Evolutionary conservation across 345 rosid species (phyloP), one percentile per base, ranked within the genome.

Genomic region (Salix brachista): DNA sequence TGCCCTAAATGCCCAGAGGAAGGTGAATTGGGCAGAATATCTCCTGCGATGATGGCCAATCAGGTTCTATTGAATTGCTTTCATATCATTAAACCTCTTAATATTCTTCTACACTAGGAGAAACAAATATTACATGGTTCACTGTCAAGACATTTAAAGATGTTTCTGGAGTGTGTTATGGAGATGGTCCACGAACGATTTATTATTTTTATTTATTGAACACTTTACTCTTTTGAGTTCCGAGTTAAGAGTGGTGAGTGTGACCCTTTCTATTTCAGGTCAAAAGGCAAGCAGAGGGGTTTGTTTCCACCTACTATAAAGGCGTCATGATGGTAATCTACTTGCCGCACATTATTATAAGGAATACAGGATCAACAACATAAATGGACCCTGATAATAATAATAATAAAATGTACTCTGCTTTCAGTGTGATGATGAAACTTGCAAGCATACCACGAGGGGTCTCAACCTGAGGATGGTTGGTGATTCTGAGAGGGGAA

Each of bases 391-490:
- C 14, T 46, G 50, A 13, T 46, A 32, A 32, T 32, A 4, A 30
- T 30, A 12, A 13, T 46, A 46, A 46, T 46, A 12, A 46, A 46
- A 13, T 46, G 17, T 46, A 46, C 4, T 46, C 50, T 46, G 25
- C n/a, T 86, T 73, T 62, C 84, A 93, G 99, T 96, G 99, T 78
- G 99, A 96, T 28, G 99, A 96, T 68, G 99, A 93, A 82, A 89
- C 95, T 66, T 96, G 99, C 88, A 89, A 92, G 84, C 88, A 86
- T 81, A 86, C 91, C 0, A 92, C 99, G 2, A 87, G 97, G 7
- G 75, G 92, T 71, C 84, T 89, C 71, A 93, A 81, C 85, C 76
- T 87, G 77, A 89, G 86, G 72, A 78, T 93, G 80, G 61, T 93
- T 7, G 97, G 98, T 67, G 98, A 92, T 75, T 87, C 90, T 25